Percentiles rank a stretch among this genome's conserved stretches.
phyloP scores from a whole-genome alignment of 1,139 yeast species.

The Pichia sp. region DNA sequence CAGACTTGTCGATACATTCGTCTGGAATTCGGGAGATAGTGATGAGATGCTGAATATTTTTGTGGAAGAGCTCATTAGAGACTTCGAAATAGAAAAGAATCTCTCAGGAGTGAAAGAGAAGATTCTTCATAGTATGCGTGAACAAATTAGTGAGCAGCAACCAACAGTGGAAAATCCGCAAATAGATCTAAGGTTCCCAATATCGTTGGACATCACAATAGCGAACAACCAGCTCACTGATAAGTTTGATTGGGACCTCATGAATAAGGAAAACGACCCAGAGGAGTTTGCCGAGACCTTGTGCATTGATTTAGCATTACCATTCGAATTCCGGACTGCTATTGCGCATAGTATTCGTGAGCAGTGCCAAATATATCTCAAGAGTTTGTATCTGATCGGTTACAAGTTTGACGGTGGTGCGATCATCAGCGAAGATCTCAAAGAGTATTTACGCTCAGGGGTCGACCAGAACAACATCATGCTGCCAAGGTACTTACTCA shows the following conservation, averaged over 20 bases:
- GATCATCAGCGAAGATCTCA: constrained; percentile 79
- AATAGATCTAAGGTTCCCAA: constrained; percentile 67
- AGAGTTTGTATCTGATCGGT: constrained; percentile 68
- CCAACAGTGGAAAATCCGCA: constrained; percentile 28
- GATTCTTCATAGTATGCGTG: constrained; percentile 56
- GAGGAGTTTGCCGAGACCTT: constrained; percentile 78
- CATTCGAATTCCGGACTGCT: constrained; percentile 87
- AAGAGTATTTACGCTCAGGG: constrained; percentile 55
- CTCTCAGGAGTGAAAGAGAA: constrained; percentile 22
- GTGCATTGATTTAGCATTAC: constrained; percentile 73
- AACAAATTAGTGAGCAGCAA: constrained; percentile 73
- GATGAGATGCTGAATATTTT: constrained; percentile 59
- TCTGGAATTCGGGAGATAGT: constrained; percentile 81
- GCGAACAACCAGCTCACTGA: constrained; percentile 84
- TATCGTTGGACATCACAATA: constrained; percentile 79
- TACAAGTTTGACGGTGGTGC: constrained; percentile 80
- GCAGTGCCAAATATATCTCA: constrained; percentile 79
- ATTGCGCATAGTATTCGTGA: constrained; percentile 87
- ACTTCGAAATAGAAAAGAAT: constrained; percentile 48
- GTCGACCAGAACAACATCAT: constrained; percentile 38
- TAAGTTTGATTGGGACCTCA: constrained; percentile 95
- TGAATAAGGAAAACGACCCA: constrained; percentile 71
- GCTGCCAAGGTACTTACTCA: constrained; percentile 50
- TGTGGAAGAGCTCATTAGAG: constrained; percentile 67
- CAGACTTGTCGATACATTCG: constrained; percentile 75